Evolutionary conservation across 495 filamentous ascomycete species (phyloP), one percentile per base, ranked within the genome.

Genomic region (Penicillium chermesinum): DNA sequence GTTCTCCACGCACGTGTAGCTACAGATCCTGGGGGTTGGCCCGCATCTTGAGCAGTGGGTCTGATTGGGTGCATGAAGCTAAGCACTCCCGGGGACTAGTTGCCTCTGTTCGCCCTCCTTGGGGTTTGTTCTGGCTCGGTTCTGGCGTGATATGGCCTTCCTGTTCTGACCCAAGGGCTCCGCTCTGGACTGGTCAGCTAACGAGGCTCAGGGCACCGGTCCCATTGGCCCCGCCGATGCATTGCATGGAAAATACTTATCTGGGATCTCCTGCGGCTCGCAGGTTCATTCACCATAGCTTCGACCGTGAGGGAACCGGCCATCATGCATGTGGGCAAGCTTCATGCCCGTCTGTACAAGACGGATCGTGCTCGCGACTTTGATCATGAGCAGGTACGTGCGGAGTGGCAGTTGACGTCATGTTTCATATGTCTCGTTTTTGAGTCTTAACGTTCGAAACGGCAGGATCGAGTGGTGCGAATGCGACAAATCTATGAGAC

Each of bases 331-430:
- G 71, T 74, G 69, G 58, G 61, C 40, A 69, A 61, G 46, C 65
- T 72, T 44, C 67, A 68, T 42, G 53, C 58, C 21, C 52, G 67
- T 52, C 55, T 73, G 46, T 75, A 75, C 43, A 73, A 73, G 43
- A 75, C 72, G 50, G 72, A 75, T 48, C 71, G 72, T 37, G 72
- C 72, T 44, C 61, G 69, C 49, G 72, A 75, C 36, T 75, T 75
- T 39, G 72, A 73, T 45, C 72, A 75, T 62, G 72, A 75, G 55
- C 67, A 72, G 61, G 71, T 74, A 50, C 14, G 46, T 36, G 16
- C 30, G 1, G 16, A 18, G 6, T 18, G 15, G 2, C 2, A 27
- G 42, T 49, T 17, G 18, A 40, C 9, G 14, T n/a, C 19, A 15
- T 10, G 5, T 13, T 16, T 22, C 38, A 21, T 33, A 13, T 15